Conservation (phyloP, 306 rosid genomes). For the Cajanus cajan region DNA sequence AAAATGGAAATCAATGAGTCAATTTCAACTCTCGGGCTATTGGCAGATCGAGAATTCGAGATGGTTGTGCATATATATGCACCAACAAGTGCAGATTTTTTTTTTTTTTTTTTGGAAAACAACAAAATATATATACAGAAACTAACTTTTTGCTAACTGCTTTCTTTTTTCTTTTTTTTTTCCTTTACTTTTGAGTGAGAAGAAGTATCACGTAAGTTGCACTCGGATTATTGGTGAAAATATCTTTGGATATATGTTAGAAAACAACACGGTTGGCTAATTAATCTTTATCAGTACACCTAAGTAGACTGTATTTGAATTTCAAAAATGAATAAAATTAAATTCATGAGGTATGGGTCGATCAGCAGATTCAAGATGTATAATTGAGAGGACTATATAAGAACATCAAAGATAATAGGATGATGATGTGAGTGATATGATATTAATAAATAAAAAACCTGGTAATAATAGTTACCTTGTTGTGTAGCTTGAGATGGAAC, state of each 20-base stretch:
- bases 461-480: conserved; percentile 28
- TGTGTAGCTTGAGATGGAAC: conserved; percentile 17
- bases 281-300: background rate
- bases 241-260: background rate
- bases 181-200: background rate
- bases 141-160: background rate
- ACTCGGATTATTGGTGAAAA: conserved; percentile 18
- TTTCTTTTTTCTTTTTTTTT: background rate
- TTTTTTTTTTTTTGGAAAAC: background rate
- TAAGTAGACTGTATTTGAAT: background rate
- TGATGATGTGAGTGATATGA: background rate
- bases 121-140: background rate
- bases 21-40: background rate
- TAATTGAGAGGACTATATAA: background rate
- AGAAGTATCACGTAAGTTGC: conserved; percentile 16
- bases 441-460: background rate
- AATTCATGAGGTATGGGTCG: conserved; percentile 1
- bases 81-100: background rate
- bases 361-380: background rate
- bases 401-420: background rate
- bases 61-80: background rate
- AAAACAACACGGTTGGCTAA: background rate
- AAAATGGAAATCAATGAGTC: background rate
- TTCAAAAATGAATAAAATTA: background rate
- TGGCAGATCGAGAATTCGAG: conserved; percentile 12